Base-by-base conservation (phyloP, 345 rosid genomes). In the Turnera subulata region DNA sequence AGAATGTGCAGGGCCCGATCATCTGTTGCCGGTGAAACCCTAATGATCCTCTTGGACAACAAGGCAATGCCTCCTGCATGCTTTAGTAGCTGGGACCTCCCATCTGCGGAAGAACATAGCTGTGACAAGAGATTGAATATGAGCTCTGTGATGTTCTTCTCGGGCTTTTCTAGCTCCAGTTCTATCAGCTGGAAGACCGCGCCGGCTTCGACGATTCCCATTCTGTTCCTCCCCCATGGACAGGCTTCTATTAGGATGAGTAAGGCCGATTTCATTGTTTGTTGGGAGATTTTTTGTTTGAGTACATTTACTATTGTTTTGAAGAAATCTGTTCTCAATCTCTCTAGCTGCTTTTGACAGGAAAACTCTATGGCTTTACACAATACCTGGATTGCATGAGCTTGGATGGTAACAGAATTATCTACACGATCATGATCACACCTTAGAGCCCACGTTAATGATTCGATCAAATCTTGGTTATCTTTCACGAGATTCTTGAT, bases 21-120 rank as follows among this genome's bases (percentile, higher is more conserved):
- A 19, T 84, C 89, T 5, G 81, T 73, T 0, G 69, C 75, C 0
- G 84, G 55, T 0, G 89, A 84, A 10, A 84, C 86, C 62, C 82
- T 66, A 2, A 84, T 73, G 2, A 69, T 73, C 58, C 84, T 66
- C 58, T 81, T 80, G 0, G 82, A 46, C 17, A 81, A 25, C 84
- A 84, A 66, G 0, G 86, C 89, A 1, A 76, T 58, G 17, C 76
- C 61, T 1, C 82, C 86, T 0, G 80, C 77, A 20, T 84, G 86
- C 6, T 50, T 26, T 6, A 79, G 55, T 21, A 84, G 56, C 60
- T 69, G 59, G 1, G 35, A 73, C 64, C 86, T 64, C n/a, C 89
- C 86, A 0, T 71, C 81, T 1, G 82, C 84, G 5, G 76, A 62
- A 0, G 75, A 70, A 29, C 86, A 78, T 29, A 78, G 59, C 15